Percentiles rank a stretch among this genome's conserved stretches.
Evolutionary conservation across 1,139 yeast species (phyloP).

Genomic region (Blastobotrys petasosporus): DNA sequence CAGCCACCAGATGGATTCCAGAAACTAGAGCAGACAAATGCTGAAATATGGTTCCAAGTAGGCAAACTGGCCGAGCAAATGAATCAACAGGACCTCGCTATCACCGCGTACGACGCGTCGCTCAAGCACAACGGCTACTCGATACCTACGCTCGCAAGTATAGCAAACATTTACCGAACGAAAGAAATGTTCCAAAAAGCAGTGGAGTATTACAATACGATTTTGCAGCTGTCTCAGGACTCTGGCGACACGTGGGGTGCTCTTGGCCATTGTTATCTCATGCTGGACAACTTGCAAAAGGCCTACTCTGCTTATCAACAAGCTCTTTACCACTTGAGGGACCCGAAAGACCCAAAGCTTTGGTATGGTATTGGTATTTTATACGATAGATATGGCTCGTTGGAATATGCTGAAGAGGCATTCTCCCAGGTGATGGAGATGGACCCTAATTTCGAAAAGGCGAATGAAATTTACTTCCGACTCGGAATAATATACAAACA

Average conservation of each 20-base stretch:
- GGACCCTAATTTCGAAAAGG: slow-evolving; percentile 94
- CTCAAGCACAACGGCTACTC: slow-evolving; percentile 80
- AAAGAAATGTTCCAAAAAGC: slow-evolving; percentile 90
- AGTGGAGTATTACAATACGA: slow-evolving; percentile 86
- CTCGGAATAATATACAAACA: slow-evolving; percentile 96
- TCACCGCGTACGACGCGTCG: slow-evolving; percentile 85
- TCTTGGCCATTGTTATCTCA: slow-evolving; percentile 90
- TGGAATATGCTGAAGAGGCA: slow-evolving; percentile 97
- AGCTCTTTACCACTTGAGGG: slow-evolving; percentile 82
- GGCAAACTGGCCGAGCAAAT: slow-evolving; percentile 83
- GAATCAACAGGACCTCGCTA: slow-evolving; percentile 85
- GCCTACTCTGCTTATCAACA: slow-evolving; percentile 97
- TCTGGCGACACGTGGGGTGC: slow-evolving; percentile 98
- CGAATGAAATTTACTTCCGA: slow-evolving; percentile 91
- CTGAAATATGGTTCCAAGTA: slow-evolving; percentile 89
- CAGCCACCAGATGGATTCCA: slow-evolving; percentile 27
- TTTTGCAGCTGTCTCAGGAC: slow-evolving; percentile 73
- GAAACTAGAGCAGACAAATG: slow-evolving; percentile 48
- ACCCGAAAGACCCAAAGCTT: slow-evolving; percentile 91
- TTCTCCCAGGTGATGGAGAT: slow-evolving; percentile 91
- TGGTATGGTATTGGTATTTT: slow-evolving; percentile 98
- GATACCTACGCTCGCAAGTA: slow-evolving; percentile 73
- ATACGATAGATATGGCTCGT: slow-evolving; percentile 90
- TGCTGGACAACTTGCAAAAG: slow-evolving; percentile 92
- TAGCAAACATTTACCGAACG: slow-evolving; percentile 84